Conservation (phyloP, 495 filamentous ascomycete species). For the Trichoderma reesei region DNA sequence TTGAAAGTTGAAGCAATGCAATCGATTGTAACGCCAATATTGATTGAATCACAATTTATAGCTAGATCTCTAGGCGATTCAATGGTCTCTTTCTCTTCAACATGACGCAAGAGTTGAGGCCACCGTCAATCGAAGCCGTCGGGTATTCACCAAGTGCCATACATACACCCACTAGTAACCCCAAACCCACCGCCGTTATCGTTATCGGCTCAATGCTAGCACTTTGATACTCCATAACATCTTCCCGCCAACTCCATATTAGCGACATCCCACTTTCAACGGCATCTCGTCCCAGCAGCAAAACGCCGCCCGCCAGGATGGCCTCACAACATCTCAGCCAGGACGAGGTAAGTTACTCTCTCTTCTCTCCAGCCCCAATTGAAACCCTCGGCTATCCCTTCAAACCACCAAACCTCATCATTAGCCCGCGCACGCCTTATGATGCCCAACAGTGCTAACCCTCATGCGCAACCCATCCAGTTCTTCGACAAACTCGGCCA, state of each 20-base stretch:
- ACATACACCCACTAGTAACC: not conserved
- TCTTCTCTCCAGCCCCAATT: not conserved
- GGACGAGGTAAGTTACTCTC: constrained; percentile 51
- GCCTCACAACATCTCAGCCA: constrained; percentile 50
- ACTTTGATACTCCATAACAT: not conserved
- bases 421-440: not conserved
- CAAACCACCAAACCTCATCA: too few relatives aligned
- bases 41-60: too few relatives aligned
- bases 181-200: not conserved
- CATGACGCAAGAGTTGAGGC: too few relatives aligned
- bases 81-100: too few relatives aligned
- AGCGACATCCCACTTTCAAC: constrained; percentile 6
- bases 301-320: constrained; percentile 28
- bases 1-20: too few relatives aligned
- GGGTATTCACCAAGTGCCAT: too few relatives aligned
- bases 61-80: too few relatives aligned
- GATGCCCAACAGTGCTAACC: constrained; percentile 6
- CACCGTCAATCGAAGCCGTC: too few relatives aligned
- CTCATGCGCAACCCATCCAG: constrained; percentile 33
- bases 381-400: not conserved
- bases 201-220: too few relatives aligned
- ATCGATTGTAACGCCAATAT: too few relatives aligned
- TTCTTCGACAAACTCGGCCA: constrained; percentile 74
- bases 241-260: not conserved
- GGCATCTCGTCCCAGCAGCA: not conserved